These are phyloP conservation scores for Kalmanozyma brasiliensis DNA, from an alignment of 1,284 basidiomycete species.

Conservation along the genomic window DNA sequence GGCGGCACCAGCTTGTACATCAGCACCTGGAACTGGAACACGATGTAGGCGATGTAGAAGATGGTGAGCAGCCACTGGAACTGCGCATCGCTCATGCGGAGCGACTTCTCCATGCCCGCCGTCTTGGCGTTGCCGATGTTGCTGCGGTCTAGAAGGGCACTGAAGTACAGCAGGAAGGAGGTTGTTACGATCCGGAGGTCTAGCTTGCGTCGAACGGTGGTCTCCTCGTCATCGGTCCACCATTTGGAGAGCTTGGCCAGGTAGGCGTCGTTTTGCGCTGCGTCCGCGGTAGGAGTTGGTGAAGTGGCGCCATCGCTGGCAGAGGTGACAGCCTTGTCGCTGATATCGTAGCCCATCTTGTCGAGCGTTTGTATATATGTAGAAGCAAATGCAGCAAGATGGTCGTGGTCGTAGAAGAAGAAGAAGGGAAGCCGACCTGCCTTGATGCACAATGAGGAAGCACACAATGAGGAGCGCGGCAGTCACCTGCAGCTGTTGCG, in stretches of 20 bases:
- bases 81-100: conserved; percentile 48
- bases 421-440: no score
- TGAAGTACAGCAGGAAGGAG: conserved; percentile 37
- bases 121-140: conserved; percentile 60
- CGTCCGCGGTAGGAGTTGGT: not conserved
- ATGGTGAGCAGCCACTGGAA: conserved; percentile 63
- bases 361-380: no score
- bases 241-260: conserved; percentile 38
- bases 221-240: conserved; percentile 57
- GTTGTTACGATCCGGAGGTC: conserved; percentile 45
- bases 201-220: conserved; percentile 42
- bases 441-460: no score
- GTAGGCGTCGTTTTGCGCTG: conserved; percentile 8
- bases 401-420: no score
- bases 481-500: no score
- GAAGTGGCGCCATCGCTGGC: not conserved
- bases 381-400: no score
- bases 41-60: conserved; percentile 58
- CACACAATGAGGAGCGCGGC: no score
- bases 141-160: conserved; percentile 41
- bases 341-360: conserved; percentile 10
- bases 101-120: conserved; percentile 49
- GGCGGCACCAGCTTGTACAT: conserved; percentile 59
- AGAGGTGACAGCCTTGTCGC: not conserved
- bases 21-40: conserved; percentile 57